Percentiles rank a stretch among this genome's conserved stretches.
Conservation (phyloP, 2,329 filamentous ascomycete species). For the Geoglossum cookeanum region DNA sequence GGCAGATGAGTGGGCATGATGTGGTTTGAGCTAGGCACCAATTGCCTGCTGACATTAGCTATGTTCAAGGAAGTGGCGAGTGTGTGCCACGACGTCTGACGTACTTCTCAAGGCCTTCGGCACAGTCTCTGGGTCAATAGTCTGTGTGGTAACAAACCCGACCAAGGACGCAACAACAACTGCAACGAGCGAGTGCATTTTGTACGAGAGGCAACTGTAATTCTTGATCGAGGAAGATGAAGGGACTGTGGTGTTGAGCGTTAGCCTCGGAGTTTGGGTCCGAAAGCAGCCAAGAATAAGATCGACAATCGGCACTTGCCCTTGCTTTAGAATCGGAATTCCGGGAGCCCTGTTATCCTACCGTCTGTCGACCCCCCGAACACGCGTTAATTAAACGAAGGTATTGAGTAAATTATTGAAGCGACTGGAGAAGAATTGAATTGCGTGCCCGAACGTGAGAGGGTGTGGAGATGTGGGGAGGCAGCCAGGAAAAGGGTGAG, state of each 20-base stretch:
- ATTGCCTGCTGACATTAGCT: constrained; percentile 13
- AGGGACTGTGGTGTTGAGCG: not conserved
- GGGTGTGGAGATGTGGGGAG: not conserved
- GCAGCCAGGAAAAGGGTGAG: not conserved
- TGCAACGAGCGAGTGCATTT: constrained; percentile 14
- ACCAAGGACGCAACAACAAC: constrained; percentile 14
- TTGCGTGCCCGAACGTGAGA: not conserved
- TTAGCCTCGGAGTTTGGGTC: not conserved
- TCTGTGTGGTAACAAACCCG: constrained; percentile 20
- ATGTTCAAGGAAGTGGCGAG: constrained; percentile 7
- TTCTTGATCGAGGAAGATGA: not conserved
- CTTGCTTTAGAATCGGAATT: not conserved
- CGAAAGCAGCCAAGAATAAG: not conserved
- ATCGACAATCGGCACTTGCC: not conserved
- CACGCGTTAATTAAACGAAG: constrained; percentile 1
- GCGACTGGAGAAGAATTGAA: constrained; percentile 1
- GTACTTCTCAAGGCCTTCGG: constrained; percentile 17
- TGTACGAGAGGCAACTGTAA: not conserved
- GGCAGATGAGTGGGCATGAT: constrained; percentile 30
- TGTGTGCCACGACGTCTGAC: constrained; percentile 5
- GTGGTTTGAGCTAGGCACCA: constrained; percentile 27
- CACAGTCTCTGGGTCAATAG: constrained; percentile 26
- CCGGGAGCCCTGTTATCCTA: not conserved
- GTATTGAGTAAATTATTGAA: not conserved
- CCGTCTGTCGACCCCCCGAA: not conserved